Conservation (phyloP, 768 basidiomycete species). For the Tricholomella constricta region DNA sequence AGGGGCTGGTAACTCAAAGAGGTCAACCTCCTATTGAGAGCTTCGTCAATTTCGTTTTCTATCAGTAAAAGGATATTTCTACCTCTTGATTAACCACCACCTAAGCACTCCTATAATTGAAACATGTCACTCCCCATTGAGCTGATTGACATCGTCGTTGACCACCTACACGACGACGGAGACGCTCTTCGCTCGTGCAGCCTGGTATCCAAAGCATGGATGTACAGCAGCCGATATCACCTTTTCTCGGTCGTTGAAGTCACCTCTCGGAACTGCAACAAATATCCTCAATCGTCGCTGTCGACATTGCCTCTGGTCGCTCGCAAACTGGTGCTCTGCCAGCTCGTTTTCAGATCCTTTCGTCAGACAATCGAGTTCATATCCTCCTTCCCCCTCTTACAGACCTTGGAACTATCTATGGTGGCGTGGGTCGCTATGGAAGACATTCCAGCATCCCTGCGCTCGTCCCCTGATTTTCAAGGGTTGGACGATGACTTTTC, state of each 20-base stretch:
- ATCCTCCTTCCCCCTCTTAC: neutral
- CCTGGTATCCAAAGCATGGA: neutral
- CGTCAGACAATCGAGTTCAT: neutral
- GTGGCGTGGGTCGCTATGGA: neutral
- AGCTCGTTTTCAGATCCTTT: neutral
- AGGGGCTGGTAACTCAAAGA: too few species aligned
- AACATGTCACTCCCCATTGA: neutral
- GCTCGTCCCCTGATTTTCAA: neutral
- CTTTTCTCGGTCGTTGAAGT: neutral
- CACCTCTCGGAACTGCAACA: neutral
- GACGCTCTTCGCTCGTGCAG: neutral
- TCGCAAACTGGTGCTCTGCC: neutral
- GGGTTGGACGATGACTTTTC: neutral
- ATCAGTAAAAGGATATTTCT: too few species aligned
- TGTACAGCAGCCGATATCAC: neutral
- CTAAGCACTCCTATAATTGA: neutral
- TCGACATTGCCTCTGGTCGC: neutral
- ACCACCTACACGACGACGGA: too few species aligned
- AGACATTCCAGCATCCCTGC: neutral
- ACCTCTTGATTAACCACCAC: too few species aligned
- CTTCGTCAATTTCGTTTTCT: too few species aligned
- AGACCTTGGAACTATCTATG: neutral
- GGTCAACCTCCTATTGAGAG: too few species aligned
- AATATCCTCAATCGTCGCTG: neutral
- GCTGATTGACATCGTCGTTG: neutral